phyloP scores from a whole-genome alignment of 108 stramenopile species.

The Cylindrotheca fusiformis region DNA sequence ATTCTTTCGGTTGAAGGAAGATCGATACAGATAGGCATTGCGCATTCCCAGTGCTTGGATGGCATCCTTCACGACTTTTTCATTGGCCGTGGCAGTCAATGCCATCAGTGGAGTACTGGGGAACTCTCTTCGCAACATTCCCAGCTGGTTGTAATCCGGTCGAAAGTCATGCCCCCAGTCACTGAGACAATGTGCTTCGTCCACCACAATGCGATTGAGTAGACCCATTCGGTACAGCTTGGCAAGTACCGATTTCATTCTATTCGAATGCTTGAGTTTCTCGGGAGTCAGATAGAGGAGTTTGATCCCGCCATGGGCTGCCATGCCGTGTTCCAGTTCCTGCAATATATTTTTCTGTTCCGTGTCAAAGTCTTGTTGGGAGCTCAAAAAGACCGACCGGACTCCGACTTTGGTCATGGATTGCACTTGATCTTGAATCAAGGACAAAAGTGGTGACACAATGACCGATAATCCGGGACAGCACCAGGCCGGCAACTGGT shows the following conservation, averaged over 20 bases:
- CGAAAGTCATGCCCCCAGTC: conserved; percentile 77
- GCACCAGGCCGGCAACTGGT: conserved; percentile 97
- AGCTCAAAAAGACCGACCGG: conserved; percentile 77
- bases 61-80: conserved; percentile 90
- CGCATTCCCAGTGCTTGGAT: conserved; percentile 82
- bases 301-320: conserved; percentile 84
- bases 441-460: conserved; percentile 92
- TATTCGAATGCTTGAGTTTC: conserved; percentile 76
- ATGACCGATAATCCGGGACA: conserved; percentile 92
- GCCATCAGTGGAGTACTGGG: conserved; percentile 97
- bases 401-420: conserved; percentile 83
- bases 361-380: conserved; percentile 74
- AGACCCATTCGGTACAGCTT: conserved; percentile 53
- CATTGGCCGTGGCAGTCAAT: conserved; percentile 98
- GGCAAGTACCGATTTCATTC: conserved; percentile 72
- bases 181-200: conserved; percentile 91
- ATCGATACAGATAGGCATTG: conserved; percentile 62
- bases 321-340: conserved; percentile 45
- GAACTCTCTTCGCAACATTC: conserved; percentile 77
- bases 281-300: conserved; percentile 99
- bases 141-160: conserved; percentile 90
- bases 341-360: conserved; percentile 66
- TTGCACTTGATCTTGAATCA: conserved; percentile 98
- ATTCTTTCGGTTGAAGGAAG: conserved; percentile 95
- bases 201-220: conserved; percentile 96